Evolutionary conservation across 2,329 filamentous ascomycete species (phyloP).

Genomic region (Fusarium sp.): DNA sequence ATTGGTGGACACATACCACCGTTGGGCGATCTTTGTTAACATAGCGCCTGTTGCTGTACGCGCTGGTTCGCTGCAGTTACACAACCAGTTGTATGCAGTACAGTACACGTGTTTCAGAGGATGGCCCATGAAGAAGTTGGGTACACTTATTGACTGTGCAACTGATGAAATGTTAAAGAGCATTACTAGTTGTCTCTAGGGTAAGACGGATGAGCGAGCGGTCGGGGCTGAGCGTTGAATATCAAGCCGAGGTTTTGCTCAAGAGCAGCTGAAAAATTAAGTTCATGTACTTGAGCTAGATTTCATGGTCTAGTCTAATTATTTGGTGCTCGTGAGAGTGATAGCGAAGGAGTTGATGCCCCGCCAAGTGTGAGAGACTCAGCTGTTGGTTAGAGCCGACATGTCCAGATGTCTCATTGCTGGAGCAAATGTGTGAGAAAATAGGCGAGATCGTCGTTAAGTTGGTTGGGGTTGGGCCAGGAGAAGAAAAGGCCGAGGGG

Average conservation of each 20-base stretch:
- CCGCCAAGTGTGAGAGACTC: not conserved
- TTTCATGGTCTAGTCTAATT: too few species aligned
- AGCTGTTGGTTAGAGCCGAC: not conserved
- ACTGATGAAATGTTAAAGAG: not conserved
- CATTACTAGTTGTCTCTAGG: constrained; percentile 4
- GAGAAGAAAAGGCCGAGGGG: constrained; percentile 1
- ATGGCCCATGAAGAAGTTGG: not conserved
- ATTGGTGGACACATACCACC: constrained; percentile 16
- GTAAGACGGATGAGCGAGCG: not conserved
- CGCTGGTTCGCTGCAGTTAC: constrained; percentile 9
- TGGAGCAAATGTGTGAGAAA: constrained; percentile 11
- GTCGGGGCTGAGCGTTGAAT: not conserved
- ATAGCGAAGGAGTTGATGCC: not conserved
- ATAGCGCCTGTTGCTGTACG: not conserved
- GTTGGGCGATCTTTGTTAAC: constrained; percentile 18
- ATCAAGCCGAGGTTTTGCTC: not conserved
- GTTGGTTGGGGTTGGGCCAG: not conserved
- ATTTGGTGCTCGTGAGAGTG: too few species aligned
- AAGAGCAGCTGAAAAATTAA: not conserved
- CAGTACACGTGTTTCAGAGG: constrained; percentile 26
- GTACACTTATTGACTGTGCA: constrained; percentile 1
- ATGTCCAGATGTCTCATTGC: constrained; percentile 11
- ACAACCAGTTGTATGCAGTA: constrained; percentile 5
- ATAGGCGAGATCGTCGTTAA: constrained; percentile 10
- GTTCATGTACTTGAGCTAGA: not conserved